These are phyloP conservation scores for Colletotrichum liaoningense DNA, from an alignment of 2,329 filamentous ascomycete species.

Conservation along the genomic window DNA sequence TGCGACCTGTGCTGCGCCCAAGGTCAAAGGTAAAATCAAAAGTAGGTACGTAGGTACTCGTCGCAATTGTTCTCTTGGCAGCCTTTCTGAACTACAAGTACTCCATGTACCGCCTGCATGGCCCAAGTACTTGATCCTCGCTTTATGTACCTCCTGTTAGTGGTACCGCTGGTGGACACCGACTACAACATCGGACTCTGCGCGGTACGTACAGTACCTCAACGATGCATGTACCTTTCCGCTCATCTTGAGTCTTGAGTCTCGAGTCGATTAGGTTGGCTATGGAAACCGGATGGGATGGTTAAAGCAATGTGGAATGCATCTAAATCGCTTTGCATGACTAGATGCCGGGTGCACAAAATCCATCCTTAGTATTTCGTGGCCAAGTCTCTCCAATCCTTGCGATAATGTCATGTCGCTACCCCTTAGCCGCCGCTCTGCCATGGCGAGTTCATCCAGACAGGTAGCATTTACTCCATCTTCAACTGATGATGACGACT, in stretches of 20 bases:
- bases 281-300: background rate
- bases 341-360: background rate
- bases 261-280: background rate
- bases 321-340: background rate
- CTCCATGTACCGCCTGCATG: constrained; percentile 20
- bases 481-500: background rate
- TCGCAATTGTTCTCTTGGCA: background rate
- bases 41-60: background rate
- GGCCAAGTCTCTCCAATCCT: background rate
- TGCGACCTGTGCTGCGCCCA: background rate
- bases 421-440: background rate
- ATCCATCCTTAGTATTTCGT: background rate
- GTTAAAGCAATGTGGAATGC: background rate
- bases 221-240: background rate
- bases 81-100: constrained; percentile 6
- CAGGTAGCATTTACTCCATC: background rate
- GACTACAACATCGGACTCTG: constrained; percentile 22
- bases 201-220: constrained; percentile 34
- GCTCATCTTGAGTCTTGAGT: background rate
- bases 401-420: background rate
- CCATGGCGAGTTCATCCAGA: background rate
- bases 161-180: constrained; percentile 31
- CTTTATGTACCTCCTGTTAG: constrained; percentile 31
- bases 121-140: constrained; percentile 24
- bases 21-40: background rate